Base-by-base conservation (phyloP, 345 rosid genomes). In the Linum trigynum region DNA sequence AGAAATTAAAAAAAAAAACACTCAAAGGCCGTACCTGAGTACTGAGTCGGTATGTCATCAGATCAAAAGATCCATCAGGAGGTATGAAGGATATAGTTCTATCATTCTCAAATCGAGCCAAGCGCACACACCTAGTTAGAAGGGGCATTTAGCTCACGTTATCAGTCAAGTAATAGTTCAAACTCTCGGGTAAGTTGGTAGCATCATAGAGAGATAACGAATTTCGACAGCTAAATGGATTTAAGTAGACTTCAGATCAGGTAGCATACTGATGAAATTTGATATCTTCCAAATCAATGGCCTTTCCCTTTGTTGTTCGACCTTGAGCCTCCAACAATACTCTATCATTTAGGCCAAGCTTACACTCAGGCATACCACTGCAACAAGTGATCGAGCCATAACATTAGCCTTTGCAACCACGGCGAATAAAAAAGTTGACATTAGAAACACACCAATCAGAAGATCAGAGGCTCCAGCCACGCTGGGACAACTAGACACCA, bases 351-450 rank as follows among this genome's bases (percentile, higher is more conserved):
- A 90, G 82, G 58, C 99, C 97, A 74, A 94, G 88, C 76, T 94
- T 94, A 81, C 99, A 94, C 81, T 90, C 97, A 4, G 97, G 97
- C 97, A 90, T 94, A 69, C 99, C 99, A 75, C 97, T 88, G 79
- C 67, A 74, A 71, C 16, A 74, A 32, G 69, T 14, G 59, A 11
- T 40, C 36, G 12, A 14, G 51, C 37, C 14, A 4, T 1, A 48
- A 48, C 53, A 48, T 48, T 48, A 48, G 53, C 53, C 9, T 48
- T 48, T 48, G 53, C 14, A 15, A 48, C 14, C 53, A 15, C 14
- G 9, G 2, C 3, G 15, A 3, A 48, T 5, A 7, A 3, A 48
- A 10, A 3, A 48, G 12, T 9, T 9, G 53, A 15, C 11, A 48
- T 48, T 48, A 10, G 14, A 23, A 23, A 23, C 32, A 23, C 32